Evolutionary conservation across 1,284 basidiomycete genomes (phyloP).

Genomic region (Waitea zeae): DNA sequence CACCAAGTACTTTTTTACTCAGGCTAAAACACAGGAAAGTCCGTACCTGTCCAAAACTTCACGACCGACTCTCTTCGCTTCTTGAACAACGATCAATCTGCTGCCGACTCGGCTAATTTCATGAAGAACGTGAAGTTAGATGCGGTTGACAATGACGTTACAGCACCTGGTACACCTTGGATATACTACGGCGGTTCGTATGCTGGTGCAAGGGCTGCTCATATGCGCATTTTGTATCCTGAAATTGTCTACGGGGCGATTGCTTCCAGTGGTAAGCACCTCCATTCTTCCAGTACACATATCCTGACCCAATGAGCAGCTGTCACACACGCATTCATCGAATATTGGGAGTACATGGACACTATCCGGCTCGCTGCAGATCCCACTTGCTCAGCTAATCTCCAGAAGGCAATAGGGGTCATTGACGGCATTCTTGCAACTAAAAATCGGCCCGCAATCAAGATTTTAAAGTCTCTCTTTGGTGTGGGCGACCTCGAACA

Average conservation of each 20-base stretch:
- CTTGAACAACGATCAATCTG: slow-evolving; percentile 76
- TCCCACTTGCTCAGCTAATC: slow-evolving; percentile 47
- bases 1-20: slow-evolving; percentile 5
- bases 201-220: slow-evolving; percentile 86
- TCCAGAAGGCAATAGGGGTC: slow-evolving; percentile 44
- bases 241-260: slow-evolving; percentile 85
- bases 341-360: slow-evolving; percentile 79
- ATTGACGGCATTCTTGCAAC: slow-evolving; percentile 45
- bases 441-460: slow-evolving; percentile 8
- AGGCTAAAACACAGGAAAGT: slow-evolving; percentile 38
- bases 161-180: slow-evolving; percentile 64
- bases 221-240: slow-evolving; percentile 80
- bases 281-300: slow-evolving; percentile 7
- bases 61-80: slow-evolving; percentile 61
- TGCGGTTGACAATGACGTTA: slow-evolving; percentile 53
- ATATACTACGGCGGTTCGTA: slow-evolving; percentile 93
- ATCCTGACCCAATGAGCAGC: slow-evolving; percentile 16
- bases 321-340: slow-evolving; percentile 56
- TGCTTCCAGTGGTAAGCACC: slow-evolving; percentile 58
- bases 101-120: slow-evolving; percentile 88
- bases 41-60: slow-evolving; percentile 64
- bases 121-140: slow-evolving; percentile 67
- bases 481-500: slow-evolving; percentile 49
- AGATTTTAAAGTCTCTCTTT: slow-evolving; percentile 54
- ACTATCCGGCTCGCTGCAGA: slow-evolving; percentile 68